Base-by-base conservation (phyloP, 345 rosid species). In the Populus alba region DNA sequence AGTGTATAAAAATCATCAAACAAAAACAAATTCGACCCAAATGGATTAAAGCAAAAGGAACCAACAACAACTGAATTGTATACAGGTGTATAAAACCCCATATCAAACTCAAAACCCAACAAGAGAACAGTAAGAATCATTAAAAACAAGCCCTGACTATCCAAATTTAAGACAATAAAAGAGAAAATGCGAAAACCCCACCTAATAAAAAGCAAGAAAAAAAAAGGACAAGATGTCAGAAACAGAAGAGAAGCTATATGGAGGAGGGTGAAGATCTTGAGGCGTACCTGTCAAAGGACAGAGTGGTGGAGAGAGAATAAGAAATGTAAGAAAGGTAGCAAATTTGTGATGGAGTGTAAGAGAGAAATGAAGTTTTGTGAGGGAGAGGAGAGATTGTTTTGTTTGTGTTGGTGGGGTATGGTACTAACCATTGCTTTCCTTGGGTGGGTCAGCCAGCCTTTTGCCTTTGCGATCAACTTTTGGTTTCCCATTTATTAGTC, bases 261-360 rank as follows among this genome's bases (percentile, higher is more conserved):
- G 39, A 27, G 70, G 57, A 33, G 37, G n/a, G 27, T 7, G 35
- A 51, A 38, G 68, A 73, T 73, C 61, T 79, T 9, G 76, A 72
- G n/a, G 27, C 63, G 68, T 23, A 74, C 81, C 74, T 38, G 59
- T 27, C 41, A 31, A 68, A 38, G 16, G 31, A 37, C 16, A 61
- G 51, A 33, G 65, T 13, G 72, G 25, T 6, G 5, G 47, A 31
- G 20, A 63, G 33, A 27, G 61, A 2, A 67, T 5, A 2, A 41
- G 6, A 47, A 65, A 6, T n/a, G 22, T 16, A 29, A 10, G 8
- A 23, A 43, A 27, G 22, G 20, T 2, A 31, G 16, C 8, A 29
- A 13, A 31, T 29, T 22, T 61, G 7, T 15, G 62, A 41, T 29
- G 4, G 22, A 15, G 1, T 33, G 37, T 4, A 49, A 2, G 27